Evolutionary conservation across 805 yeast genomes (phyloP).

Genomic region (Diddensiella santjacobensis): DNA sequence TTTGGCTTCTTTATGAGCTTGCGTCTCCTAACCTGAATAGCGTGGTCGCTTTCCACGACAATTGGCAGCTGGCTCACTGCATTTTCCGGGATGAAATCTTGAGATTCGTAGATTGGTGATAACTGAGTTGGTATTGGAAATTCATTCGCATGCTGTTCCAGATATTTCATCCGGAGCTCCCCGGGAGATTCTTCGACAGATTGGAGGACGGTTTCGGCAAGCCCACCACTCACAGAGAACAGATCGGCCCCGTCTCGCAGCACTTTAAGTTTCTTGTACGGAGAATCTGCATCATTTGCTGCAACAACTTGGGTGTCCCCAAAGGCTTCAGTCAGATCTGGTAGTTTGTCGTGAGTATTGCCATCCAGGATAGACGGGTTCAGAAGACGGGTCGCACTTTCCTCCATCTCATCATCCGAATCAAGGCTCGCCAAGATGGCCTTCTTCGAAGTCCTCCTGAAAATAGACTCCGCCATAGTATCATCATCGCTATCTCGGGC

Average conservation of each 20-base stretch:
- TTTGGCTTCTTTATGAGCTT: background rate
- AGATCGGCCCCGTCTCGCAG: slow-evolving; percentile 5
- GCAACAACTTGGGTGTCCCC: slow-evolving; percentile 11
- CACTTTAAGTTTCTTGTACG: slow-evolving; percentile 1
- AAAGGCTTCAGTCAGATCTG: slow-evolving; percentile 11
- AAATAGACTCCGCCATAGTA: no score
- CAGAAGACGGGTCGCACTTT: slow-evolving; percentile 2
- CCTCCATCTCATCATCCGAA: slow-evolving; percentile 2
- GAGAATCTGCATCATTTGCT: background rate
- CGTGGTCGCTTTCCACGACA: no score
- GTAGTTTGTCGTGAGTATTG: background rate
- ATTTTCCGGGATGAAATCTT: background rate
- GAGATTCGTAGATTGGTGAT: slow-evolving; percentile 12
- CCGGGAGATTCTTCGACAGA: background rate
- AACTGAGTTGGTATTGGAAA: slow-evolving; percentile 8
- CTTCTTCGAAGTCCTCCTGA: no score
- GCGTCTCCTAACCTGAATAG: no score
- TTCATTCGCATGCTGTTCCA: slow-evolving; percentile 1
- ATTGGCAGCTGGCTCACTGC: no score
- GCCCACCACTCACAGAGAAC: background rate
- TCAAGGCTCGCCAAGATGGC: background rate
- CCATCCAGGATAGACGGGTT: background rate
- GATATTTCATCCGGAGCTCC: background rate
- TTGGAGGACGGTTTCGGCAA: no score
- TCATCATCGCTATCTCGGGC: no score